Conservation (phyloP, 352 stramenopile species). For the Globisporangium alternatum region DNA sequence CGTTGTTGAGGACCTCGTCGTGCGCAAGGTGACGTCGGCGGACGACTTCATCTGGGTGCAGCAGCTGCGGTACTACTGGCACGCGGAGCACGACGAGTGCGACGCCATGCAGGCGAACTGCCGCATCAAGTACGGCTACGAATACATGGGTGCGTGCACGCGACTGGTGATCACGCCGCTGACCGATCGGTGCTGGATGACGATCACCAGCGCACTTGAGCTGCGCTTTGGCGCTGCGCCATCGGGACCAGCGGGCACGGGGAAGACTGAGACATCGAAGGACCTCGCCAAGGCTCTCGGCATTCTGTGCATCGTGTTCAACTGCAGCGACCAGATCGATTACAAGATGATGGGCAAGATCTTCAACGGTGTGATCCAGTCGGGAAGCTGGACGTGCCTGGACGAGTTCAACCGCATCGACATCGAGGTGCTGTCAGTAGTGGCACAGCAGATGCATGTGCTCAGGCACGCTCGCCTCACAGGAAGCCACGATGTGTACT, state of each 20-base stretch:
- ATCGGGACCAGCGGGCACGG: conserved; percentile 86
- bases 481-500: conserved; percentile 31
- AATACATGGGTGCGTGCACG: conserved; percentile 90
- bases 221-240: conserved; percentile 87
- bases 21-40: conserved; percentile 38
- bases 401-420: conserved; percentile 92
- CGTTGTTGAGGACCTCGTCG: conserved; percentile 64
- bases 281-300: conserved; percentile 90
- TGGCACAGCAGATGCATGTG: conserved; percentile 82
- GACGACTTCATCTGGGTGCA: conserved; percentile 74
- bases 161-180: conserved; percentile 93
- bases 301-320: conserved; percentile 94
- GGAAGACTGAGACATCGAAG: conserved; percentile 95
- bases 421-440: conserved; percentile 84
- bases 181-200: conserved; percentile 94
- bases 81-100: conserved; percentile 59
- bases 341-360: conserved; percentile 88
- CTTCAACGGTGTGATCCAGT: conserved; percentile 78
- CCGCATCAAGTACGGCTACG: conserved; percentile 83
- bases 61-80: conserved; percentile 79
- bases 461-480: conserved; percentile 53
- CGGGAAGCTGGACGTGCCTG: conserved; percentile 80
- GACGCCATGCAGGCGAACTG: conserved; percentile 64
- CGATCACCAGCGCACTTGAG: conserved; percentile 87
- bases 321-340: conserved; percentile 95